These are phyloP conservation scores for Eragrostis curvula DNA, from an alignment of 176 grass and related monocot genomes.

Conservation along the genomic window DNA sequence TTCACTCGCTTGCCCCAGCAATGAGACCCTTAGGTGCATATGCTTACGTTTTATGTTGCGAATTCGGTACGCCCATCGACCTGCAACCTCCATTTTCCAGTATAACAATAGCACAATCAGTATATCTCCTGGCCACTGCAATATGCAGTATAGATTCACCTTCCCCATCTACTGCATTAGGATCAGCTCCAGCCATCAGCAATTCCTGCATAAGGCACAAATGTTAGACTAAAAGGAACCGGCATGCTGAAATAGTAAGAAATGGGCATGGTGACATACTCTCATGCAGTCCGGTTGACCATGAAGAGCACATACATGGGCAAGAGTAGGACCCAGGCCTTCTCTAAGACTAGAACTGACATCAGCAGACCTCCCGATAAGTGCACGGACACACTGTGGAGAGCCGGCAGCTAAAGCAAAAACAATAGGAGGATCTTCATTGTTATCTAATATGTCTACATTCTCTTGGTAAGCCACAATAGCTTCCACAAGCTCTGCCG, in stretches of 20 bases:
- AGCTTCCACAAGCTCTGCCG: conserved; percentile 82
- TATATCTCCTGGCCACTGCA: conserved; percentile 83
- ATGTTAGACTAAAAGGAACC: conserved; percentile 39
- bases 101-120: conserved; percentile 94
- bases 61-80: conserved; percentile 88
- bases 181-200: conserved; percentile 87
- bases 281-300: conserved; percentile 97
- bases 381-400: conserved; percentile 78
- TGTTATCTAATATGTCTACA: conserved; percentile 93
- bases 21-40: conserved; percentile 5
- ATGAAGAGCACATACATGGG: conserved; percentile 96
- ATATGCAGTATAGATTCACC: conserved; percentile 93
- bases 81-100: conserved; percentile 97
- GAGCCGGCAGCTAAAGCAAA: conserved; percentile 96
- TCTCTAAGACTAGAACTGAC: conserved; percentile 81
- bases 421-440: conserved; percentile 90
- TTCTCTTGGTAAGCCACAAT: conserved; percentile 90
- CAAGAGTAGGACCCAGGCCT: conserved; percentile 82
- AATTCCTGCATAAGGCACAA: conserved; percentile 70
- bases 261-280: conserved; percentile 48
- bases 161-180: conserved; percentile 93
- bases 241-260: conserved; percentile 19
- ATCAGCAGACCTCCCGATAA: conserved; percentile 77
- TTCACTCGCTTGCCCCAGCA: conserved; percentile 12
- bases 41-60: conserved; percentile 86